Base-by-base conservation (phyloP, 352 stramenopile genomes). In the Peronosclerospora sorghi region DNA sequence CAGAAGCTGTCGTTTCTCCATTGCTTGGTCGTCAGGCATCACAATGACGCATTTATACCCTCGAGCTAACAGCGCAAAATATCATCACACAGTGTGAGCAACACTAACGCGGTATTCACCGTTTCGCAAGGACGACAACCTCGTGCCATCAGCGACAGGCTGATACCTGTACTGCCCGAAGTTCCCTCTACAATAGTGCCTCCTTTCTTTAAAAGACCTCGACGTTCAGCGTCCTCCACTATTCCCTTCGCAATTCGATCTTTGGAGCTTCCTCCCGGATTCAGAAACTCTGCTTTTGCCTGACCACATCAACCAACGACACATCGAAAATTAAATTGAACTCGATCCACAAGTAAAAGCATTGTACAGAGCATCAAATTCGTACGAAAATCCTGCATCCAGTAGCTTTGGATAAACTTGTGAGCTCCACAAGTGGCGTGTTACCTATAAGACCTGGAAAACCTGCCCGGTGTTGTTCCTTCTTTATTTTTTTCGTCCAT, bases 181-280 rank as follows among this genome's bases (percentile, higher is more conserved):
- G 95, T 98, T 35, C 96, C 96, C 67, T 99, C 95, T 4, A 99
- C 79, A 30, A 99, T 96, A 2, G 95, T 84, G 3, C 95, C 92
- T 43, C 93, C 89, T 20, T 73, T 56, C 14, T 73, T 78, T n/a
- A 99, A 54, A 29, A 91, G 47, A 1, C 86, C 88, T 19, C 71
- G 58, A 32, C 67, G 52, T 64, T 98, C 95, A 0, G 94, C 94
- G 34, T 95, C 74, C 38, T 95, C 70, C 29, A 99, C 88, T 58
- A 98, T 98, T 35, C 70, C 81, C 43, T 95, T 83, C 5, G 95
- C 96, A 6, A 98, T 83, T 18, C 96, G 81, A 63, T 99, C 95
- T 56, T 99, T 99, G 2, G 91, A 96, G 37, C 90, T 98, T 8
- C 95, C 95, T 24, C 94, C 95, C 2, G 96, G 96, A 70, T 98